Evolutionary conservation across 1,139 yeast species (phyloP), one percentile per base, ranked within the genome.

Genomic region (Meyerozyma guilliermondii): DNA sequence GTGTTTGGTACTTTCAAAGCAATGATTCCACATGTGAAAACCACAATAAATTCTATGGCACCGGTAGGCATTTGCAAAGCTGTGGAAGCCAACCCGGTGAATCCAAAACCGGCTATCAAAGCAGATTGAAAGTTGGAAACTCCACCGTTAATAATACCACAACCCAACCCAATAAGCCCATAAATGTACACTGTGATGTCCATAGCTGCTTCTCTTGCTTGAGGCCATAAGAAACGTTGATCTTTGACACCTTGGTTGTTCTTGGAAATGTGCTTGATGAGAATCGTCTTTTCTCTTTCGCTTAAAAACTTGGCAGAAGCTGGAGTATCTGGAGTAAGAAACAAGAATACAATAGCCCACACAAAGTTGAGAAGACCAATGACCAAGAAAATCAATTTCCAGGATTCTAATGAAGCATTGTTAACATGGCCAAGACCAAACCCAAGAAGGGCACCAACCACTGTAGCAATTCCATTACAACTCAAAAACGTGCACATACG

Each of bases 341-440:
- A 56, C 29, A 56, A 46, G 45, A 63, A 60, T 3, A 58, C 43
- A 5, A 52, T 27, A 2, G 62, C 46, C 63, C 63, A 60, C 3
- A 48, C 62, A 38, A 61, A 50, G 44, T 59, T 62, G 28, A 62
- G 17, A 46, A 79, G 66, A 40, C 77, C 76, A 28, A 79, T 68
- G n/a, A 75, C 74, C 59, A 76, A 63, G 45, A 71, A 75, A 47
- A 77, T 65, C 55, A 58, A 64, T 48, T 71, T 68, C 82, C 82
- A 78, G 24, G 76, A 40, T 14, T 54, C 46, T 10, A 65, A 50
- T 6, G 55, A 26, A 2, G 59, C 38, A 26, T 50, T 43, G 11
- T 47, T 43, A 9, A 63, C 62, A 46, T 67, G 69, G 5, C 71
- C 71, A 39, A 67, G 52, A 3, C 67, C 72, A 46, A 57, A 67